Conservation (phyloP, 106 monocot genomes). For the Dioscorea zingiberensis region DNA sequence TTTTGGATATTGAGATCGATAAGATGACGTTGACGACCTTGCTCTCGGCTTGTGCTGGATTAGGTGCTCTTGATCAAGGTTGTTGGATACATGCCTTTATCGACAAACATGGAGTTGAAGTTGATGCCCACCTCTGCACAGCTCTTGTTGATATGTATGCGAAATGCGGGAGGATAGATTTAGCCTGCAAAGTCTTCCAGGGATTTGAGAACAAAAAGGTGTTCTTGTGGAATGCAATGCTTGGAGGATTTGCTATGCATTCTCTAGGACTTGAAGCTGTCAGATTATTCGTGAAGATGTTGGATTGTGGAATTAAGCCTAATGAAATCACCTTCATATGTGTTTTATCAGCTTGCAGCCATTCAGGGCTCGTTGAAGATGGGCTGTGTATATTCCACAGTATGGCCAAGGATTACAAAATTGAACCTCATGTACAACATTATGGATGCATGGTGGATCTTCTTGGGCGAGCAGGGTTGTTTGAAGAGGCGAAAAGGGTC, state of each 20-base stretch:
- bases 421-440: constrained; percentile 7
- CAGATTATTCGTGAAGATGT: constrained; percentile 11
- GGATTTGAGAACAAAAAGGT: constrained; percentile 6
- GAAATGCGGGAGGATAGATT: constrained; percentile 22
- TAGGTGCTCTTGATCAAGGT: constrained; percentile 26
- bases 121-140: constrained; percentile 12
- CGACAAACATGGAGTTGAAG: neutral
- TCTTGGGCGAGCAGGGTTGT: constrained; percentile 14
- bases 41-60: constrained; percentile 19
- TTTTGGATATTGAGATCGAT: constrained; percentile 7
- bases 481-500: constrained; percentile 15
- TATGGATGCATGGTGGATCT: constrained; percentile 24
- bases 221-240: constrained; percentile 31
- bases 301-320: constrained; percentile 6
- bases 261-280: constrained; percentile 16
- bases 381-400: constrained; percentile 10
- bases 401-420: constrained; percentile 11
- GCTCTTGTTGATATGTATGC: constrained; percentile 29
- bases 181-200: constrained; percentile 13
- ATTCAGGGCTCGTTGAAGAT: constrained; percentile 18
- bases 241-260: constrained; percentile 26
- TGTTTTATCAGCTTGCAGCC: constrained; percentile 27
- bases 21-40: constrained; percentile 12
- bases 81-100: constrained; percentile 24
- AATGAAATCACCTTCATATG: constrained; percentile 28